Conservation (phyloP, 1,284 basidiomycete genomes). For the Apiotrichum sp. region DNA sequence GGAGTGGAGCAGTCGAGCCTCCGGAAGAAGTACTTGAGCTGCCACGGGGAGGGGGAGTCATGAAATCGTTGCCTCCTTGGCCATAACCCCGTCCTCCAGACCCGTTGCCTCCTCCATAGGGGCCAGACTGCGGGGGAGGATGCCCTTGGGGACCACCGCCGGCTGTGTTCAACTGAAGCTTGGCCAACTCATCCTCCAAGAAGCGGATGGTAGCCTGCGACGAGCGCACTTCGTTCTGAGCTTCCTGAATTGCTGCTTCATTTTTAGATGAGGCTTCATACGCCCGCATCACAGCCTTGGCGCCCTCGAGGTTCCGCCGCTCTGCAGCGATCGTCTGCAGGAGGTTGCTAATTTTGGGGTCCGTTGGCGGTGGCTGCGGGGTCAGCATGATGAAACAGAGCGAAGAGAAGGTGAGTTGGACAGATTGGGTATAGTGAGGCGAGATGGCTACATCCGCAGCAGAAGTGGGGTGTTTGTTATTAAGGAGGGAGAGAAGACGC, state of each 20-base stretch:
- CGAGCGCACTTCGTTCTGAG: constrained; percentile 45
- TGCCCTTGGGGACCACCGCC: not conserved
- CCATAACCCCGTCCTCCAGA: not conserved
- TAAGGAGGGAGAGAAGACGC: too few relatives aligned
- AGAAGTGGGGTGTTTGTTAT: too few relatives aligned
- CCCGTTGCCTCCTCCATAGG: not conserved
- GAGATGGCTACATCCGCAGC: too few relatives aligned
- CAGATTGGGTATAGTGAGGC: too few relatives aligned
- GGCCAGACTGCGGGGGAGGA: not conserved
- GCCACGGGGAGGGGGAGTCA: not conserved
- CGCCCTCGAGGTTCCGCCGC: constrained; percentile 45
- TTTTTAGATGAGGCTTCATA: constrained; percentile 45
- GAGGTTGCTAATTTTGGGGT: constrained; percentile 37
- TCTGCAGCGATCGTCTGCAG: constrained; percentile 43
- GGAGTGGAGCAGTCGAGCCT: constrained; percentile 4
- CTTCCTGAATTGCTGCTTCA: constrained; percentile 46
- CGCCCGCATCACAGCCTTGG: constrained; percentile 46
- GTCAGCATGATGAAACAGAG: constrained; percentile 1
- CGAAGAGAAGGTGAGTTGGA: constrained; percentile 1
- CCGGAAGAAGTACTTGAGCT: not conserved
- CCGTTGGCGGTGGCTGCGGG: constrained; percentile 8
- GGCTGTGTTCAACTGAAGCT: constrained; percentile 32
- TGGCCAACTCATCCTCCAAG: constrained; percentile 44
- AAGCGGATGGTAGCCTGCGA: constrained; percentile 45
- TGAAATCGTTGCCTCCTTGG: not conserved